These are phyloP conservation scores for Thamnidium elegans DNA, from an alignment of 192 early-diverging fungal species.

Conservation along the genomic window DNA sequence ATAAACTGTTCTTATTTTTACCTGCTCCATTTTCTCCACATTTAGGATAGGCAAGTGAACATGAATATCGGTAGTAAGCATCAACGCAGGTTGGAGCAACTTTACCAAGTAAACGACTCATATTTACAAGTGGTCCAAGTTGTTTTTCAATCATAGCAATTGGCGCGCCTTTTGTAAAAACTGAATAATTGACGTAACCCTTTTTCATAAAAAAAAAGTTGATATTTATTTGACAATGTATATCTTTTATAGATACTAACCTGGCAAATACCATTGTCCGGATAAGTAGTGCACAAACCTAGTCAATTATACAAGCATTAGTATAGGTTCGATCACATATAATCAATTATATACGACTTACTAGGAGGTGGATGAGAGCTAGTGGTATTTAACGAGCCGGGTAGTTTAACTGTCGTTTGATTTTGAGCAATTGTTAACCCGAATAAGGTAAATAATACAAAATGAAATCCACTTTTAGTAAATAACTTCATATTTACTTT, in stretches of 20 bases:
- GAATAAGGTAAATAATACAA: no score
- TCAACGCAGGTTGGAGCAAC: slow-evolving; percentile 24
- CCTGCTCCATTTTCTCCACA: background rate
- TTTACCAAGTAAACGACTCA: background rate
- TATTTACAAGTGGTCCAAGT: background rate
- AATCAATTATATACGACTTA: background rate
- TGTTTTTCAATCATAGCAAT: slow-evolving; percentile 13
- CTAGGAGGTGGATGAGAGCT: background rate
- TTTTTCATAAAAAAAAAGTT: background rate
- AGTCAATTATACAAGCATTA: background rate
- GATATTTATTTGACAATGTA: no score
- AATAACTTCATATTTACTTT: no score
- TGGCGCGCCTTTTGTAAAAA: slow-evolving; percentile 14
- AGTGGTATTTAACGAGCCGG: background rate
- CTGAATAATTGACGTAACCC: slow-evolving; percentile 7
- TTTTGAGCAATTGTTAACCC: no score
- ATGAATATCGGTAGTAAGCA: slow-evolving; percentile 33
- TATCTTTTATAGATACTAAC: background rate
- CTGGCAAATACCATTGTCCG: slow-evolving; percentile 11
- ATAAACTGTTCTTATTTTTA: no score
- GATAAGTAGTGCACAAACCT: slow-evolving; percentile 5
- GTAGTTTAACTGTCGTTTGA: background rate
- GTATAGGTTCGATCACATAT: no score
- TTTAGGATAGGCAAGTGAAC: slow-evolving; percentile 36
- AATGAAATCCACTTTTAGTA: no score